Evolutionary conservation across 768 basidiomycete genomes (phyloP), one percentile per base, ranked within the genome.

Genomic region (Clitopilus hobsonii): DNA sequence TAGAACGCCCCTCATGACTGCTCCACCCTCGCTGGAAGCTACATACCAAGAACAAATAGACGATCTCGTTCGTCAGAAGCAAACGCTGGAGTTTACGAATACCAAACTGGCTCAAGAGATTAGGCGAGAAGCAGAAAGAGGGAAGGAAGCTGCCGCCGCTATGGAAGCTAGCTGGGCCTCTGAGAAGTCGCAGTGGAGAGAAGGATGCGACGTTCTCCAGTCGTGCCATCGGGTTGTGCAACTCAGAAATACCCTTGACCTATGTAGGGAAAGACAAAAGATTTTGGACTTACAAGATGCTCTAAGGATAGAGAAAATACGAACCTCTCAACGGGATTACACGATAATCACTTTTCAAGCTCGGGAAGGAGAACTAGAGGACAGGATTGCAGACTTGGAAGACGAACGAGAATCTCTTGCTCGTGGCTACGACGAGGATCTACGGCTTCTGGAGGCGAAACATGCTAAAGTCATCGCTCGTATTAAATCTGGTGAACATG

Each of bases 11-110:
- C 52, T 65, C 38, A 47, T 67, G 58, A 48, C 62, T 58, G 47
- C 65, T 60, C 50, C 65, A 20, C 76, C 74, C 26, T 76, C 83
- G 22, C 74, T 88, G 61, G 81, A 82, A 58, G 74, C 82, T 23
- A 77, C 84, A 3, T 81, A 86, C 65, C 83, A 83, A 56, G 69
- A 76, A 2, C 88, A 90, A 65, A 88, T 91, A 50, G 79, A 85
- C 49, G 86, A 91, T 38, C 80, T 91, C 52, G 85, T 89, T 2
- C 80, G 86, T 58, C 77, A 83, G 58, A 86, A 81, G 62, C 82
- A 82, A 23, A 80, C 79, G 0, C 76, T 88, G 52, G 86, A 88
- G 54, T 79, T 84, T 56, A 78, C 77, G 3, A 76, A 78, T 67
- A 79, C 79, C 60, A 81, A 78, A 41, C 76, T 89, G 29, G 63